phyloP scores from a whole-genome alignment of 1,284 basidiomycete genomes.

The Trichosporon ovoides region DNA sequence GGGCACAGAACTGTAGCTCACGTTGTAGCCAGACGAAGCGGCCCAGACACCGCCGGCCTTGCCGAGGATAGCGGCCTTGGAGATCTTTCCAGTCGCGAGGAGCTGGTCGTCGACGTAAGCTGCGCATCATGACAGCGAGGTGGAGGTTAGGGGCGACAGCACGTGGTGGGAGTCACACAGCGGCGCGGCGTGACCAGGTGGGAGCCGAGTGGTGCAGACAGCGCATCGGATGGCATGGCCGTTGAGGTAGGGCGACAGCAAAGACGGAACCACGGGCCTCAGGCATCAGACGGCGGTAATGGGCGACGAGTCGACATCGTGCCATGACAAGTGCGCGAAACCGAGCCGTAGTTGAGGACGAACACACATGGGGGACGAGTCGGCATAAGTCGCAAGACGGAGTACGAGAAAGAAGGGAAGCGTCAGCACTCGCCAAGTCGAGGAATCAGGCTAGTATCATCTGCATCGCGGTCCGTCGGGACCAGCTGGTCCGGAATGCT shows the following conservation, averaged over 20 bases:
- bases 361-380: background rate
- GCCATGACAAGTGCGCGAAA: background rate
- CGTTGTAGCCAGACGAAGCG: constrained; percentile 63
- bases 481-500: background rate
- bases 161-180: background rate
- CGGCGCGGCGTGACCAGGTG: background rate
- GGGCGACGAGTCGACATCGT: too few relatives aligned
- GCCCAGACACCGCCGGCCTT: constrained; percentile 86
- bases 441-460: too few relatives aligned
- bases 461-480: background rate
- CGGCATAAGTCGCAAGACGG: background rate
- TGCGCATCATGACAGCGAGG: constrained; percentile 36
- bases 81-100: constrained; percentile 68
- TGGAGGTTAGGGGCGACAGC: background rate
- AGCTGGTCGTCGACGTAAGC: constrained; percentile 86
- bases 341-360: background rate
- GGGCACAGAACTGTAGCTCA: constrained; percentile 49
- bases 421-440: background rate
- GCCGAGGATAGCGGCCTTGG: constrained; percentile 78
- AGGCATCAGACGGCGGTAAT: too few relatives aligned
- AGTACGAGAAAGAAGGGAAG: background rate
- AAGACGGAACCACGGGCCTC: too few relatives aligned
- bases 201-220: background rate
- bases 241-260: background rate
- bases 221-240: background rate